These are phyloP conservation scores for Penicillium turbatum DNA, from an alignment of 495 filamentous ascomycete species.

Conservation along the genomic window DNA sequence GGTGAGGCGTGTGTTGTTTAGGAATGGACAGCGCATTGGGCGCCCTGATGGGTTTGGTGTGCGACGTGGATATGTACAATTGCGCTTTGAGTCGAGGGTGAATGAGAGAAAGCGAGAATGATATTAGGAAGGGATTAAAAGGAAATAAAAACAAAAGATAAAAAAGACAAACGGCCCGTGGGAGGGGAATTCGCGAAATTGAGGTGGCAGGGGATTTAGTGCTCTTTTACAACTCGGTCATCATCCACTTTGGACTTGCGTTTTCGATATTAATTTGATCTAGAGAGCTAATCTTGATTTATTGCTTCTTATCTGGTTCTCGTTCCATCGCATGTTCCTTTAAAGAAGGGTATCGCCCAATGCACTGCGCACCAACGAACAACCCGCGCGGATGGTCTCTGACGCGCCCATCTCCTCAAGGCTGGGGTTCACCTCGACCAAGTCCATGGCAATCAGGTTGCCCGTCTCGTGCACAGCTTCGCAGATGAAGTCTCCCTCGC, in stretches of 20 bases:
- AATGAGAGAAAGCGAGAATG: conserved; percentile 1
- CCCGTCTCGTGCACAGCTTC: conserved; percentile 95
- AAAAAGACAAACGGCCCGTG: background rate
- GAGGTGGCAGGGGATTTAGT: conserved; percentile 30
- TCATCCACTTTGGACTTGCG: background rate
- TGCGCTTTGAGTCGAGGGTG: background rate
- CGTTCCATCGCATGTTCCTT: conserved; percentile 12
- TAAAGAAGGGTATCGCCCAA: conserved; percentile 85
- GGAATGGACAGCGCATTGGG: conserved; percentile 28
- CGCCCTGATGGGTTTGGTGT: conserved; percentile 8
- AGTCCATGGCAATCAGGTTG: conserved; percentile 82
- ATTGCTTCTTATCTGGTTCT: conserved; percentile 4
- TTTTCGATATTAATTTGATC: background rate
- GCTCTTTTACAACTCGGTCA: background rate
- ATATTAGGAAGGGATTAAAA: background rate
- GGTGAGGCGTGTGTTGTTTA: conserved; percentile 1
- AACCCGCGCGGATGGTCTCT: conserved; percentile 87
- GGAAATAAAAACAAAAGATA: background rate
- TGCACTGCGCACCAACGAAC: conserved; percentile 85
- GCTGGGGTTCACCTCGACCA: conserved; percentile 94
- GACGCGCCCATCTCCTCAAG: conserved; percentile 70
- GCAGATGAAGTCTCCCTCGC: conserved; percentile 97
- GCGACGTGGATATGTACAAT: conserved; percentile 2
- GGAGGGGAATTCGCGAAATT: conserved; percentile 24
- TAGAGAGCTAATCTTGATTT: background rate